Evolutionary conservation across 345 rosid species (phyloP), one percentile per base, ranked within the genome.

Genomic region (Trapa bicornis): DNA sequence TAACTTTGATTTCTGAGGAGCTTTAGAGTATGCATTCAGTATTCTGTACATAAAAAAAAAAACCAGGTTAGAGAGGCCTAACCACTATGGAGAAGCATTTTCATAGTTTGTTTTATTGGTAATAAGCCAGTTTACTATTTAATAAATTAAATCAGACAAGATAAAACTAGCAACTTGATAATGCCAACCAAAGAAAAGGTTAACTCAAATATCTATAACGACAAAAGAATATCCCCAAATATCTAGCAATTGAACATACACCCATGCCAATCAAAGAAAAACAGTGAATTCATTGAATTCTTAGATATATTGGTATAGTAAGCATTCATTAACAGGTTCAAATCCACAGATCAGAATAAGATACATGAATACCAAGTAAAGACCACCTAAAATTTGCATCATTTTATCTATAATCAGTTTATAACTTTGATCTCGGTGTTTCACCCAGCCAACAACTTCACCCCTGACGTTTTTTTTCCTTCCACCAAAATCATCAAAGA

Each of bases 11-110:
- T 81, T 91, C 71, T 81, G 89, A 75, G 96, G 89, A 64, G 83
- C 92, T 78, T 94, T 91, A 68, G 91, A 80, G 72, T 88, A 94
- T 17, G 99, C 99, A 78, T 63, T 80, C 61, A 91, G 88, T 76
- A 94, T 83, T 82, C 99, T 94, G 86, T 6, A 69, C 45, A 45
- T 52, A 2, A 61, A 41, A 61, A 41, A 61, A 22, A 22, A 22
- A 22, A 22, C 29, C 71, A 10, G 29, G 41, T 66, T 41, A 10
- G 54, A 47, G 37, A 11, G 16, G 35, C 47, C 14, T 32, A 63
- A 47, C 37, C 22, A 47, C 38, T 32, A 32, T 4, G 14, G 13
- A 58, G 38, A 32, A 58, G 37, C 38, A 2, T 8, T 41, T 41
- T 41, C 43, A 41, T 41, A 41, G 43, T 41, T 41, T 41, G 43